Conservation (phyloP, 2,329 filamentous ascomycete genomes). For the Tolypocladium inflatum region DNA sequence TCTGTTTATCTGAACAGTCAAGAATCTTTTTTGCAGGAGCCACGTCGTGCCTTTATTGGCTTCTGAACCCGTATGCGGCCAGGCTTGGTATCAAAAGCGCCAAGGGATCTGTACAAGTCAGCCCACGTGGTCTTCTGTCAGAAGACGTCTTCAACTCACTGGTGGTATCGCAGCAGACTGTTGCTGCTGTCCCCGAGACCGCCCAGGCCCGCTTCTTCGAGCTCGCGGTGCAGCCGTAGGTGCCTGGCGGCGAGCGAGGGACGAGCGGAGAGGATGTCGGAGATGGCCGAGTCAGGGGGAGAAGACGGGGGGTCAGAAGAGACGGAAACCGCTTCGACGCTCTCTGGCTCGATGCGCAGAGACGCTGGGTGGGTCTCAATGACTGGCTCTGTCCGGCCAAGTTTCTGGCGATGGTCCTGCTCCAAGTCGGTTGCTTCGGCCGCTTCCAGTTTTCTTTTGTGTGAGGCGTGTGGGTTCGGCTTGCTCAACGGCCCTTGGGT, state of each 20-base stretch:
- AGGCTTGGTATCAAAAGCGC: not conserved
- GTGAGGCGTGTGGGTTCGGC: not conserved
- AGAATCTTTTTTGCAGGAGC: not conserved
- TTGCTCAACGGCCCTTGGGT: not conserved
- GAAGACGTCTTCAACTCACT: not conserved
- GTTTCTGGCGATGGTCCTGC: not conserved
- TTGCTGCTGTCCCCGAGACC: slow-evolving; percentile 1
- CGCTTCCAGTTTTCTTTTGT: not conserved
- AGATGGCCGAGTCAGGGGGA: not conserved
- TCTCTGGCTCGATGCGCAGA: not conserved
- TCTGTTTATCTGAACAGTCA: not conserved
- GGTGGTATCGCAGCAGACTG: slow-evolving; percentile 1
- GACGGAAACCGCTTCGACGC: not conserved
- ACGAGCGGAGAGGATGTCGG: not conserved
- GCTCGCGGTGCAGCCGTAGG: not conserved
- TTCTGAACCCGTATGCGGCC: not conserved
- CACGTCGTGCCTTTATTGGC: not conserved
- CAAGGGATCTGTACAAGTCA: not conserved
- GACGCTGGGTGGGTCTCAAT: not conserved
- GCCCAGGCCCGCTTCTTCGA: slow-evolving; percentile 4
- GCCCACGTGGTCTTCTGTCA: not conserved
- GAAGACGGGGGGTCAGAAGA: not conserved
- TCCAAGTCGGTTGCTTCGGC: not conserved
- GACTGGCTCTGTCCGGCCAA: not conserved
- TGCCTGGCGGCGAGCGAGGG: not conserved